Evolutionary conservation across 345 rosid genomes (phyloP).

Genomic region (Gossypium sturtianum): DNA sequence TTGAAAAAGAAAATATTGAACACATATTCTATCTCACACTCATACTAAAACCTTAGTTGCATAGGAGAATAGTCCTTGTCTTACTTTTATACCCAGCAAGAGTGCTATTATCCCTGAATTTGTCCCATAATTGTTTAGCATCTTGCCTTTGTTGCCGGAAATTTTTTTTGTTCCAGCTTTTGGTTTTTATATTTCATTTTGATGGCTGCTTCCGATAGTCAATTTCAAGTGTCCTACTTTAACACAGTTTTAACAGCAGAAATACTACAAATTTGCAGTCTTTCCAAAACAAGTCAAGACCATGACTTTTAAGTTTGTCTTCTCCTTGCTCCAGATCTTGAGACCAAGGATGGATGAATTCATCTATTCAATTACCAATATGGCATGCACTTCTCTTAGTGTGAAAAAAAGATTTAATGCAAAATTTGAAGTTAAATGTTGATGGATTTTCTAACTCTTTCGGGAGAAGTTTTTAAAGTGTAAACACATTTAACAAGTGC

Average conservation of each 20-base stretch:
- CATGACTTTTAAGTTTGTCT: neutral
- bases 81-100: neutral
- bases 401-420: too few species aligned
- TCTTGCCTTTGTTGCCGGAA: neutral
- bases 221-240: neutral
- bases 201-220: neutral
- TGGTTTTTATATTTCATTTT: neutral
- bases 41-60: neutral
- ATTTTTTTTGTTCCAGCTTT: neutral
- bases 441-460: too few species aligned
- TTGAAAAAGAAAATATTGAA: too few species aligned
- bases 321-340: neutral
- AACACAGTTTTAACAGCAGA: too few species aligned
- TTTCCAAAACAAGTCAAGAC: neutral
- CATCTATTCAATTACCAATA: neutral
- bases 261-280: neutral
- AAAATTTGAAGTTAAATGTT: too few species aligned
- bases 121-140: neutral
- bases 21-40: too few species aligned
- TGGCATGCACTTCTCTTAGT: too few species aligned
- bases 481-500: too few species aligned
- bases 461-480: too few species aligned
- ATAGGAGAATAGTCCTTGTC: neutral
- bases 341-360: neutral
- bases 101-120: neutral